Evolutionary conservation across 495 filamentous ascomycete species (phyloP), one percentile per base, ranked within the genome.

Genomic region (Trypethelium eluteriae): DNA sequence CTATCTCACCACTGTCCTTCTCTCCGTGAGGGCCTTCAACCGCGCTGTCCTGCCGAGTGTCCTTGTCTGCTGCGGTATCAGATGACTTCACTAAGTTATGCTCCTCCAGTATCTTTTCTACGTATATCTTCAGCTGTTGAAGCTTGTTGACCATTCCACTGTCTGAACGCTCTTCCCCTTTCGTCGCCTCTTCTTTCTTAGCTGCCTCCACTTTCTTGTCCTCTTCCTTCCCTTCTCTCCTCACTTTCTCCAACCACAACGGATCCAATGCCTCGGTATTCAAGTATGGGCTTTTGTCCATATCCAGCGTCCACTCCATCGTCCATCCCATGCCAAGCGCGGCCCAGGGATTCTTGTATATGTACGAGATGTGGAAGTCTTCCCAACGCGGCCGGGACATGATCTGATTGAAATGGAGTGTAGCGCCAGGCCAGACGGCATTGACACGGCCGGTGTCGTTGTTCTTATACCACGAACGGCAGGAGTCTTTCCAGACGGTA

Each of bases 401-500:
- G 14, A 75, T 66, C 18, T 73, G 67, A 12, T 67, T 70, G 63
- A 75, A 77, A 64, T 77, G 75, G 49, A 77, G 67, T 0, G 70
- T 72, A 3, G 66, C 65, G 53, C 75, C 75, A 2, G 75, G 75
- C 69, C 71, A 75, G 44, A 77, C 70, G 16, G 74, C 75, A 49
- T 76, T 77, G 3, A 77, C 74, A 11, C 74, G 59, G 16, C 75
- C 75, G 14, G 74, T 77, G 1, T 76, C 71, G 66, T 77, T 77
- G 67, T 77, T 68, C 63, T 74, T 72, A 62, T 76, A 76, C 74
- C 75, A 76, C 32, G 64, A 66, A 14, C 74, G 70, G 53, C 75
- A 76, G n/a, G 71, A 67, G 38, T 77, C 70, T 61, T 76, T 76
- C 75, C 75, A 77, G 6, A 77, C 72, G 2, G 75, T 77, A 59